Evolutionary conservation across 2,329 filamentous ascomycete genomes (phyloP).

Genomic region (Sporothrix phasma): DNA sequence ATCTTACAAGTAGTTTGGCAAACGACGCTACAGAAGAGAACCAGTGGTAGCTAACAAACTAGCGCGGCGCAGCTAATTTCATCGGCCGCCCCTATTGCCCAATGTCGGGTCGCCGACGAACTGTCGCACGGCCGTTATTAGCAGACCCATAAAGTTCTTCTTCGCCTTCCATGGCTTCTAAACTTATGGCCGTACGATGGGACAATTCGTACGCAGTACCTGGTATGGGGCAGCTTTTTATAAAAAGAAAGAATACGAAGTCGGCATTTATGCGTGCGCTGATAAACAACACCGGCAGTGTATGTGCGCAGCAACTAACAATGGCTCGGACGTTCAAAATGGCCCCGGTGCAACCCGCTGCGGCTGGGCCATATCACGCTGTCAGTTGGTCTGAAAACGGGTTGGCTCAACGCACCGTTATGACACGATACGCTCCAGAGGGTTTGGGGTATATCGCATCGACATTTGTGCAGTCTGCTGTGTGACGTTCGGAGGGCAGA

Average conservation of each 20-base stretch:
- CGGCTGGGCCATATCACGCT: not conserved
- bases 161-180: not conserved
- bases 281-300: not conserved
- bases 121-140: not conserved
- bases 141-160: not conserved
- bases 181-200: not conserved
- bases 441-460: no score
- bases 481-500: not conserved
- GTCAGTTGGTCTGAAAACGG: not conserved
- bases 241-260: not conserved
- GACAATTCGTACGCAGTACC: not conserved
- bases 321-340: not conserved
- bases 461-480: no score
- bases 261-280: not conserved
- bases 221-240: not conserved
- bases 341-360: not conserved
- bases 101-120: not conserved
- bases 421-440: no score
- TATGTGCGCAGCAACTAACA: not conserved
- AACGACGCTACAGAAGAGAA: not conserved
- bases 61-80: conserved; percentile 2
- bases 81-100: not conserved
- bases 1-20: not conserved
- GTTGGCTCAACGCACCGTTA: no score
- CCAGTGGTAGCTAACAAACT: not conserved